phyloP scores from a whole-genome alignment of 257 asterid species.

The Eucommia ulmoides region DNA sequence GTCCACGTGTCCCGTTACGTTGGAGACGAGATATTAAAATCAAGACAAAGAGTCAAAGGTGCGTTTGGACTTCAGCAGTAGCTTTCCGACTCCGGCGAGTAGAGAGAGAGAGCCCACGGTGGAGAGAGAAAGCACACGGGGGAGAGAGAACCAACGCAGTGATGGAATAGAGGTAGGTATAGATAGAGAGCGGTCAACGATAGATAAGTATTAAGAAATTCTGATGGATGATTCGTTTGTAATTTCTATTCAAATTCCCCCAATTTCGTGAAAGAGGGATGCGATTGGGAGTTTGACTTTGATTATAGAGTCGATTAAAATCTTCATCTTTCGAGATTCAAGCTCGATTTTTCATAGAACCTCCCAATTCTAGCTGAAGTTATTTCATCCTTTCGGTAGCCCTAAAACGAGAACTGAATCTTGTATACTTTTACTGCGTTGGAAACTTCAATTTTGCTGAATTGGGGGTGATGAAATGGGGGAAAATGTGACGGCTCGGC shows the following conservation, averaged over 20 bases:
- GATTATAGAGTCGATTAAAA: background rate
- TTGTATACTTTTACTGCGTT: slow-evolving; percentile 13
- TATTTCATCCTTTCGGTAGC: too few relatives aligned
- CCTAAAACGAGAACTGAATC: slow-evolving; percentile 4
- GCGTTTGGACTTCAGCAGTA: too few relatives aligned
- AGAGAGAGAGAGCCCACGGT: too few relatives aligned
- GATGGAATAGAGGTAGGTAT: background rate
- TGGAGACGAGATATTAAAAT: too few relatives aligned
- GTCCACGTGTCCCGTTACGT: too few relatives aligned
- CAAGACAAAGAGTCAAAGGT: too few relatives aligned
- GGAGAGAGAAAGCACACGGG: too few relatives aligned
- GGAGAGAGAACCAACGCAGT: too few relatives aligned
- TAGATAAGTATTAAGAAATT: slow-evolving; percentile 4
- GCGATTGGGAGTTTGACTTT: background rate
- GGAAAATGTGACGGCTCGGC: slow-evolving; percentile 79
- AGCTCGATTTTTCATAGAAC: background rate
- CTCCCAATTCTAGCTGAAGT: too few relatives aligned
- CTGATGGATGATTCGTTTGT: slow-evolving; percentile 18
- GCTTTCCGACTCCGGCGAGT: too few relatives aligned
- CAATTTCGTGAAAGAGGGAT: background rate
- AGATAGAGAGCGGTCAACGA: background rate
- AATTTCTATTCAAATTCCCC: slow-evolving; percentile 3
- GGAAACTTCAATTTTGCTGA: slow-evolving; percentile 8
- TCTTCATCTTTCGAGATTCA: background rate
- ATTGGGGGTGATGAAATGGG: slow-evolving; percentile 60